Conservation (phyloP, 768 basidiomycete species). For the Baorangia bicolor region DNA sequence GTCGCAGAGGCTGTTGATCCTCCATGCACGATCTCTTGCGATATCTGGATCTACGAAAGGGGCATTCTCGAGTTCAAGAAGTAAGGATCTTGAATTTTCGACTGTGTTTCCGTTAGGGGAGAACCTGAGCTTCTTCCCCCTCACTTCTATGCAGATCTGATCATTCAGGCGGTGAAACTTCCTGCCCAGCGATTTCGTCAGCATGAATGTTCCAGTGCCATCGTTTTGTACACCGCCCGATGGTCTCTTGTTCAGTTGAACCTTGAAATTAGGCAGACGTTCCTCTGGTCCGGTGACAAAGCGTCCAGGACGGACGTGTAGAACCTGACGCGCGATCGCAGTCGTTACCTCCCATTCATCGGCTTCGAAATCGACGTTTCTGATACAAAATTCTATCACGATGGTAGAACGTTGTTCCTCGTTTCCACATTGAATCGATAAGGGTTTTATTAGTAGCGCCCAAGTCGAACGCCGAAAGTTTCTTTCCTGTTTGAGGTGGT, state of each 20-base stretch:
- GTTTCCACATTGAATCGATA: background rate
- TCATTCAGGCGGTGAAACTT: slow-evolving; percentile 48
- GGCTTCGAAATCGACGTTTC: slow-evolving; percentile 35
- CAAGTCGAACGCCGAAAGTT: background rate
- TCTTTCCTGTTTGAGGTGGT: background rate
- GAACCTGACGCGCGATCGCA: slow-evolving; percentile 36
- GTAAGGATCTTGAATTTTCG: slow-evolving; percentile 12
- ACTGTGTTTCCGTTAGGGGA: slow-evolving; percentile 6
- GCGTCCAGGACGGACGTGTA: slow-evolving; percentile 44
- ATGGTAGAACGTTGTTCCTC: background rate
- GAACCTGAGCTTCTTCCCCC: slow-evolving; percentile 40
- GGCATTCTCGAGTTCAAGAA: slow-evolving; percentile 48
- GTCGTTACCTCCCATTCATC: slow-evolving; percentile 56
- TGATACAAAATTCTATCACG: slow-evolving; percentile 40
- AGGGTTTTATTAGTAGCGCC: background rate
- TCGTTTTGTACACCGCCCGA: slow-evolving; percentile 58
- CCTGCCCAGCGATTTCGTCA: slow-evolving; percentile 34
- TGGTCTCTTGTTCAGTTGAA: slow-evolving; percentile 49
- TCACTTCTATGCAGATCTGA: slow-evolving; percentile 41
- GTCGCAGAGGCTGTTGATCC: slow-evolving; percentile 42
- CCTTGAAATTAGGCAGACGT: slow-evolving; percentile 49
- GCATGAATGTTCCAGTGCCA: slow-evolving; percentile 43
- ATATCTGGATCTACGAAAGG: slow-evolving; percentile 55
- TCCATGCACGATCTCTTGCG: slow-evolving; percentile 49
- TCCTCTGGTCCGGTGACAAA: slow-evolving; percentile 25